A percentile compares a stretch with the other conserved stretches of the same genome.
Conservation (phyloP, 805 yeast genomes). For the Zygoascus bituminiphila region DNA sequence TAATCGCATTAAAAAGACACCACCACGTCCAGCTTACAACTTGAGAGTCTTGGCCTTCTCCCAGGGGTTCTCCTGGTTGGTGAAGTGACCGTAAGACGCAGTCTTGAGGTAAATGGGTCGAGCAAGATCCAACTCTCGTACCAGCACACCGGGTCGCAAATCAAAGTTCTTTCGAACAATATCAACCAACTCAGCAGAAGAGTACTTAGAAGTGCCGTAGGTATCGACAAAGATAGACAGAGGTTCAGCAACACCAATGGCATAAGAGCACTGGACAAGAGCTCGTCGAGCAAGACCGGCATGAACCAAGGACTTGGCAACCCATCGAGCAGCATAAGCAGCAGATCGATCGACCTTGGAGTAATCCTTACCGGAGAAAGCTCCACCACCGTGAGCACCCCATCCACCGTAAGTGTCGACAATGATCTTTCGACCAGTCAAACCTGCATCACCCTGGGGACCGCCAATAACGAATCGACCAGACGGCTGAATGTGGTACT, state of each 20-base stretch:
- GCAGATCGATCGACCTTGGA: conserved; percentile 99
- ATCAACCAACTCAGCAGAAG: conserved; percentile 82
- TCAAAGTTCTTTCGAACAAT: conserved; percentile 93
- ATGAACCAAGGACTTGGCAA: conserved; percentile 92
- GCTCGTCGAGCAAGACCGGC: conserved; percentile 97
- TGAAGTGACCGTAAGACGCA: conserved; percentile 99
- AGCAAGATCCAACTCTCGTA: conserved; percentile 91
- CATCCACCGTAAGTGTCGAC: conserved; percentile 99
- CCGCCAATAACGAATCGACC: conserved; percentile 99
- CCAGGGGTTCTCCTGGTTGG: conserved; percentile 98
- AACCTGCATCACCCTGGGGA: conserved; percentile 99
- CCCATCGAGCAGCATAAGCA: conserved; percentile 99
- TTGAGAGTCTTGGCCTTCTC: conserved; percentile 70
- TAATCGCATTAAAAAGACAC: not conserved
- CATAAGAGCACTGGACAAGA: conserved; percentile 96
- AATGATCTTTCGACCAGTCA: conserved; percentile 98
- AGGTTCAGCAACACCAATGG: conserved; percentile 99
- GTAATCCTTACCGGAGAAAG: conserved; percentile 99
- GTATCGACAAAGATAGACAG: conserved; percentile 95
- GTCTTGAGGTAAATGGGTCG: conserved; percentile 99
- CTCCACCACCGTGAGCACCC: conserved; percentile 99
- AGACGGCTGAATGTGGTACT: conserved; percentile 98
- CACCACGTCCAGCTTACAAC: conserved; percentile 25
- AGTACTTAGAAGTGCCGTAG: conserved; percentile 91
- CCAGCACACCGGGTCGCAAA: conserved; percentile 98